These are phyloP conservation scores for Cutaneotrichosporon daszewskae DNA, from an alignment of 1,284 basidiomycete species.

Conservation along the genomic window DNA sequence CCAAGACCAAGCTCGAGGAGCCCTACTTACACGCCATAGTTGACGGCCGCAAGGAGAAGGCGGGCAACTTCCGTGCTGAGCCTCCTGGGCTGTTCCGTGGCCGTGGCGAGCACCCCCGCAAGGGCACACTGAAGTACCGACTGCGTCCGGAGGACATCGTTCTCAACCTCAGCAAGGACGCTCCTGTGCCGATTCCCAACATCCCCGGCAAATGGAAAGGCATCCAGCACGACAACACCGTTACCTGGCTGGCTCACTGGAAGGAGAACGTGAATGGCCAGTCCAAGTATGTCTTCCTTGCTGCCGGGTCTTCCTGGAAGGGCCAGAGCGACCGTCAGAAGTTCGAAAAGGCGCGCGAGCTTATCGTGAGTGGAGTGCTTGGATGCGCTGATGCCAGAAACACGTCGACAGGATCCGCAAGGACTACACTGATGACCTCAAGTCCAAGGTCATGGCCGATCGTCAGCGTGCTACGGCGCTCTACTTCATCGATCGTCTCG, in stretches of 20 bases:
- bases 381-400: conserved; percentile 53
- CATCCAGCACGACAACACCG: conserved; percentile 81
- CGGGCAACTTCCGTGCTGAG: conserved; percentile 97
- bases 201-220: conserved; percentile 79
- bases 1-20: conserved; percentile 74
- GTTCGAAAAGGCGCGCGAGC: conserved; percentile 90
- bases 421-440: conserved; percentile 78
- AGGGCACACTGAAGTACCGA: conserved; percentile 88
- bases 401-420: conserved; percentile 82
- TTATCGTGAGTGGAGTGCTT: conserved; percentile 60
- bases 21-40: conserved; percentile 80
- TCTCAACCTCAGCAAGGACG: conserved; percentile 78
- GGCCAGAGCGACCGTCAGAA: conserved; percentile 94
- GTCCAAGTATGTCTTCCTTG: conserved; percentile 93
- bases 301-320: conserved; percentile 87
- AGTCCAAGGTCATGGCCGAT: conserved; percentile 82
- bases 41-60: conserved; percentile 94
- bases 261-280: conserved; percentile 89
- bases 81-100: conserved; percentile 96
- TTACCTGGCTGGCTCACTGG: conserved; percentile 97
- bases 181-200: conserved; percentile 72
- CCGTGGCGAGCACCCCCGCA: conserved; percentile 96
- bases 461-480: conserved; percentile 91
- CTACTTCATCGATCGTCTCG: conserved; percentile 94
- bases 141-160: conserved; percentile 89